phyloP scores from a whole-genome alignment of 768 basidiomycete species.

The Boletus fagicola region DNA sequence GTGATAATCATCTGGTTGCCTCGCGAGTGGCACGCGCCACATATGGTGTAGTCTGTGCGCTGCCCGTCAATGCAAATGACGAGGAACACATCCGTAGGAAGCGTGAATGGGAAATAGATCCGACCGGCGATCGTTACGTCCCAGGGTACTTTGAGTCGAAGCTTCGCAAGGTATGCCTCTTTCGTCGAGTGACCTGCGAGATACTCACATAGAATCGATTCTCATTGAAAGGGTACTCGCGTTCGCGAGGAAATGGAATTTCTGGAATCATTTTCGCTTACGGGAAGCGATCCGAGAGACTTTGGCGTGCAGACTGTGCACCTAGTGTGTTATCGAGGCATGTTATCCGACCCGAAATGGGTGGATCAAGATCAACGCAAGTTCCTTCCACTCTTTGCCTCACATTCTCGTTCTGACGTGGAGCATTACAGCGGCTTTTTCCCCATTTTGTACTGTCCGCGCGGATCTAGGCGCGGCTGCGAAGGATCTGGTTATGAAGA shows the following conservation, averaged over 20 bases:
- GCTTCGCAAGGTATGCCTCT: constrained; percentile 4
- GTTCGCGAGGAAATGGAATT: constrained; percentile 9
- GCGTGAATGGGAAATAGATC: constrained; percentile 8
- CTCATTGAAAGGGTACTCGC: not conserved
- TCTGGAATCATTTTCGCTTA: constrained; percentile 10
- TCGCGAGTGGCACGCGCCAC: constrained; percentile 5
- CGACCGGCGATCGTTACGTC: constrained; percentile 7
- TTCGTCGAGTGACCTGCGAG: not conserved
- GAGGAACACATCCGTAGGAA: constrained; percentile 11
- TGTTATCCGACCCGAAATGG: constrained; percentile 9
- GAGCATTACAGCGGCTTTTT: constrained; percentile 2
- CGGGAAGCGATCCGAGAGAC: not conserved
- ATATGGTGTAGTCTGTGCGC: constrained; percentile 5
- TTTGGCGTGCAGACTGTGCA: constrained; percentile 8
- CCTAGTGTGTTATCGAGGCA: constrained; percentile 10
- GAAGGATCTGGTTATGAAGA: not conserved
- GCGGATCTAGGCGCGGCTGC: not conserved
- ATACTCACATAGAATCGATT: not conserved
- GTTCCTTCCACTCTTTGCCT: not conserved
- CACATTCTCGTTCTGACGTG: not conserved
- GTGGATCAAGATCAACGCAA: constrained; percentile 15
- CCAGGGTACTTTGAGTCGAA: constrained; percentile 17
- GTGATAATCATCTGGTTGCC: not conserved
- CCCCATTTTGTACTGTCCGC: not conserved
- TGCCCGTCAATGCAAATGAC: constrained; percentile 1